Evolutionary conservation across 2,329 filamentous ascomycete genomes (phyloP), one percentile per base, ranked within the genome.

Genomic region (Neurospora sp.): DNA sequence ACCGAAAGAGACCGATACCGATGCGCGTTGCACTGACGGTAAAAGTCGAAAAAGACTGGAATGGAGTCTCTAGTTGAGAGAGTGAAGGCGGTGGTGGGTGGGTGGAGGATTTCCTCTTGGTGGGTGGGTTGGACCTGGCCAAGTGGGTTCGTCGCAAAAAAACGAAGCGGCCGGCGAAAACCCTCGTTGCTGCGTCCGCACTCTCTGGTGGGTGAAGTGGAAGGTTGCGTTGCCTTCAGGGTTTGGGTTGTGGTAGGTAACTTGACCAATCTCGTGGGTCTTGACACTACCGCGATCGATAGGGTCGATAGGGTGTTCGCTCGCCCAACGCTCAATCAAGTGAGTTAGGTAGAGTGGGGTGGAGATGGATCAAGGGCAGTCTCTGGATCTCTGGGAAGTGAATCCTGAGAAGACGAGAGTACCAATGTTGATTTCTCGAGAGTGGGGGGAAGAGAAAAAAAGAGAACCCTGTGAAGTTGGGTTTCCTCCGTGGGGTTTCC

Each of bases 401-500:
- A 68, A 66, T 68, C 70, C 71, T 71, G 72, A 74, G 72, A 73
- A 74, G 52, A 62, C 67, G 68, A 73, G 73, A 73, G 71, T 70
- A 71, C 68, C 71, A 70, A 68, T 58, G 70, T 70, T 69, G 73
- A 10, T 10, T 33, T 33, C 43, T 23, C 23, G 23, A 33, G 23
- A n/a, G 19, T 28, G 23, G 52, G 23, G 52, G 15, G 23, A 15
- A 66, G 72, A 68, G 67, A 67, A 70, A 70, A 72, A 38, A 75
- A 72, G 72, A 70, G 72, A 73, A 74, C 72, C 73, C 69, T 68
- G 70, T 69, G 67, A 70, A 71, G 68, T 70, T 68, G 66, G 69
- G 72, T 73, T 52, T 74, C 73, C 73, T 75, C 74, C 73, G 69
- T 72, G 67, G 52, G 71, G 66, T 70, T 52, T 69, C 72, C 71